Conservation (phyloP, 1,139 yeast species). For the Blastobotrys aristatus region DNA sequence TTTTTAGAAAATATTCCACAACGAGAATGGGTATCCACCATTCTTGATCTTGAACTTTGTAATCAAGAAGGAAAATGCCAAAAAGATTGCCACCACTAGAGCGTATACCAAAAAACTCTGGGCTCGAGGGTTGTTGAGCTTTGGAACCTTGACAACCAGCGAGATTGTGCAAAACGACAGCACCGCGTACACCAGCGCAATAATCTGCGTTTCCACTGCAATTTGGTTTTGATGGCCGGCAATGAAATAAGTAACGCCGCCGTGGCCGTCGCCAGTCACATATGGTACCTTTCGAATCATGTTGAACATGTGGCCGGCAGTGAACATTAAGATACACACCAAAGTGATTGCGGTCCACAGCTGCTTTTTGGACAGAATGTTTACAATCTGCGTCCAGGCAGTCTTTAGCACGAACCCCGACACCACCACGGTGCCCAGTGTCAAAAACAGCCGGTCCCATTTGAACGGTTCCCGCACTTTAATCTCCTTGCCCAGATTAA, state of each 20-base stretch:
- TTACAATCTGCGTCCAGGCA: conserved; percentile 29
- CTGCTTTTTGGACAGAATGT: conserved; percentile 40
- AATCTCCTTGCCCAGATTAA: conserved; percentile 43
- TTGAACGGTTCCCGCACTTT: conserved; percentile 53
- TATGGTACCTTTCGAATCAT: conserved; percentile 75
- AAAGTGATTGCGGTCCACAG: conserved; percentile 66
- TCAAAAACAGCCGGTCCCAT: conserved; percentile 47
- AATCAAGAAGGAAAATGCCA: conserved; percentile 48
- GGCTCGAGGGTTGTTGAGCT: conserved; percentile 37
- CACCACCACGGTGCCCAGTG: conserved; percentile 31
- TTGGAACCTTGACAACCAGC: conserved; percentile 49
- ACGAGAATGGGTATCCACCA: conserved; percentile 52
- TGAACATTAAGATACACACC: conserved; percentile 62
- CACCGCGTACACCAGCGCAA: conserved; percentile 36
- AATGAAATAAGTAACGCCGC: conserved; percentile 57
- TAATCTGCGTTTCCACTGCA: conserved; percentile 53
- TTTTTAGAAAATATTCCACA: conserved; percentile 21
- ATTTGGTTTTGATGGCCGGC: conserved; percentile 70
- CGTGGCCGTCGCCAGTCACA: conserved; percentile 52
- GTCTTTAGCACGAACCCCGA: conserved; percentile 34
- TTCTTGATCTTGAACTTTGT: conserved; percentile 52
- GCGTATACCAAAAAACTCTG: conserved; percentile 45
- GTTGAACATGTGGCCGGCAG: conserved; percentile 91
- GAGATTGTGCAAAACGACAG: conserved; percentile 40
- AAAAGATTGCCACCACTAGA: conserved; percentile 40